Conservation (phyloP, 345 rosid species). For the Brassica napus region DNA sequence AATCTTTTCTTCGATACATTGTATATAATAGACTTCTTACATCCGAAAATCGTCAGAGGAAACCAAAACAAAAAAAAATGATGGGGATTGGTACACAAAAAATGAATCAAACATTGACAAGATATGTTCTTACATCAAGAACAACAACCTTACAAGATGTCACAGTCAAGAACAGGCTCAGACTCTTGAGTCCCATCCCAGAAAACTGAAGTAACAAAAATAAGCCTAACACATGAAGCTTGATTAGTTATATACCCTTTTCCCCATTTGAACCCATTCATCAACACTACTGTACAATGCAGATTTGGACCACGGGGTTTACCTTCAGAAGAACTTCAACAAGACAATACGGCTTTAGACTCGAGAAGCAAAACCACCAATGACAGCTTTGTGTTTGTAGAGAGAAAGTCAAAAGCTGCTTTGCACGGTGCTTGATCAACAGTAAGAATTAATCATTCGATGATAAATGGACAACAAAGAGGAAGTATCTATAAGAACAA, state of each 20-base stretch:
- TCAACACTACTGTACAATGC: background rate
- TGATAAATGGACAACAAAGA: background rate
- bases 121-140: background rate
- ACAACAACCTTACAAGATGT: background rate
- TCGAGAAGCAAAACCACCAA: background rate
- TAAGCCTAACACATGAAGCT: background rate
- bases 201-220: background rate
- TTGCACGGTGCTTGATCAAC: background rate
- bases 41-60: background rate
- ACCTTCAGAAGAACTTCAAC: background rate
- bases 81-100: background rate
- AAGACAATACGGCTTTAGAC: background rate
- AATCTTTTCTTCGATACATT: background rate
- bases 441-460: background rate
- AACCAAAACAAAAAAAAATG: background rate
- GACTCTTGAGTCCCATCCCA: background rate
- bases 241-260: background rate
- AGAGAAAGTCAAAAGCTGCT: background rate
- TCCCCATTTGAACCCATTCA: background rate
- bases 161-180: background rate
- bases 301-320: background rate
- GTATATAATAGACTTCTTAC: background rate
- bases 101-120: background rate
- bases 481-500: background rate
- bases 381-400: background rate